Conservation (phyloP, 106 monocot species). For the Dendrobium catenatum region DNA sequence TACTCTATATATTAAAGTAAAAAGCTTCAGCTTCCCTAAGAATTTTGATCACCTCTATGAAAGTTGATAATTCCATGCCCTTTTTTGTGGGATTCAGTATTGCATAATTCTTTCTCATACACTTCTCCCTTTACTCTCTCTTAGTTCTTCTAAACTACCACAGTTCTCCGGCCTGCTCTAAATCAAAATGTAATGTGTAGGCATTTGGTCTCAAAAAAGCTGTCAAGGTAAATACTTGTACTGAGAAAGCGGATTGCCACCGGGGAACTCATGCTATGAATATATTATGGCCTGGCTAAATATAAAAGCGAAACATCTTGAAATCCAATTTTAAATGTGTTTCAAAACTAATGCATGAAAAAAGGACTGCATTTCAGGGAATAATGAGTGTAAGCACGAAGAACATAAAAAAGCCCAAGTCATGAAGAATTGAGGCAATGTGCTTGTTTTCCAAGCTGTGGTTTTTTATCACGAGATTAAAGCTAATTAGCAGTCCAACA, state of each 20-base stretch:
- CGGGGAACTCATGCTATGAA: background rate
- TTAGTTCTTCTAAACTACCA: background rate
- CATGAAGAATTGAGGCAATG: background rate
- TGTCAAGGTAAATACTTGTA: background rate
- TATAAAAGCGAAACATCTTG: background rate
- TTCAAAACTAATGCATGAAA: background rate
- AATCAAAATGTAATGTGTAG: background rate
- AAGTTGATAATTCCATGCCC: background rate
- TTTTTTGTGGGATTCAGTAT: background rate
- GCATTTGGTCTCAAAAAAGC: background rate
- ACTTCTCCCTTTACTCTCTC: background rate
- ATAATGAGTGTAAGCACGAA: background rate
- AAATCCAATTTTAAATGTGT: background rate
- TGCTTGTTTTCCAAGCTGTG: background rate
- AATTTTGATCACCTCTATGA: too few relatives aligned
- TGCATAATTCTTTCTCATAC: background rate
- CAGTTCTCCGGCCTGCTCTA: background rate
- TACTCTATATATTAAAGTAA: too few relatives aligned
- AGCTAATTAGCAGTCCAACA: background rate
- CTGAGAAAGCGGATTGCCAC: background rate
- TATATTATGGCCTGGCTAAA: background rate
- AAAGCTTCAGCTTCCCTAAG: too few relatives aligned
- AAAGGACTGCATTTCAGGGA: background rate
- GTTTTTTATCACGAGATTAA: background rate
- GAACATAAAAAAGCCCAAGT: background rate